Evolutionary conservation across 1,284 basidiomycete genomes (phyloP).

Genomic region (Rhodofomes roseus): DNA sequence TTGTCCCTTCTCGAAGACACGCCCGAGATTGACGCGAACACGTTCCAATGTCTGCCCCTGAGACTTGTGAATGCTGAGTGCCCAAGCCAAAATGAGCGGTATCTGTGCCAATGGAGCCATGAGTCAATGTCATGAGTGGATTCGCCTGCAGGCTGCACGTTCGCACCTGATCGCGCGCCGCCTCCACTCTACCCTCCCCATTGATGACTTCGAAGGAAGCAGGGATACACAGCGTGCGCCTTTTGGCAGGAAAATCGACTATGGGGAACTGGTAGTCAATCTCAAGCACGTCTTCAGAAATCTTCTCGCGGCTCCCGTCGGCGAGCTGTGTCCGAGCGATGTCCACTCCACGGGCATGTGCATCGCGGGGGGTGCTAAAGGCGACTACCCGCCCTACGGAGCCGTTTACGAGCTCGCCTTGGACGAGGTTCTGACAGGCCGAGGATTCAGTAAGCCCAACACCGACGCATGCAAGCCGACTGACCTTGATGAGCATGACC

Average conservation of each 20-base stretch:
- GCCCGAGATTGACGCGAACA: conserved; percentile 64
- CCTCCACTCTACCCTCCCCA: conserved; percentile 47
- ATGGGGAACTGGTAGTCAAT: conserved; percentile 43
- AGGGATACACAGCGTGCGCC: conserved; percentile 44
- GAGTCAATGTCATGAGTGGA: background rate
- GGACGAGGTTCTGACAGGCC: conserved; percentile 2
- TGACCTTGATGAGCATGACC: conserved; percentile 76
- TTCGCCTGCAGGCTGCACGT: background rate
- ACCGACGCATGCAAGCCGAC: background rate
- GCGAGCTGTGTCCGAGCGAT: conserved; percentile 19
- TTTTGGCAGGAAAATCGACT: conserved; percentile 47
- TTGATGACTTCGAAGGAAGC: conserved; percentile 56
- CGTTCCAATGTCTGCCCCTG: conserved; percentile 82
- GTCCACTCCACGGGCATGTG: conserved; percentile 37
- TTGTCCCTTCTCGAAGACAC: conserved; percentile 81
- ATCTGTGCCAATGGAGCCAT: conserved; percentile 36
- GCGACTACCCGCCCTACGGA: conserved; percentile 77
- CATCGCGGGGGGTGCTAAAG: conserved; percentile 50
- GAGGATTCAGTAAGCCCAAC: background rate
- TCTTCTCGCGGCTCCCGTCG: background rate
- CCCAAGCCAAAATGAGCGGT: conserved; percentile 79
- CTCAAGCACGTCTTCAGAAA: conserved; percentile 9
- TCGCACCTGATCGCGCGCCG: conserved; percentile 46
- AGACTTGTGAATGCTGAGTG: conserved; percentile 82
- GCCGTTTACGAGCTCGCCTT: conserved; percentile 79